Percentiles rank a stretch among this genome's conserved stretches.
These are phyloP conservation scores for Spiraea crenata DNA, from an alignment of 331 rosid species.

Conservation along the genomic window DNA sequence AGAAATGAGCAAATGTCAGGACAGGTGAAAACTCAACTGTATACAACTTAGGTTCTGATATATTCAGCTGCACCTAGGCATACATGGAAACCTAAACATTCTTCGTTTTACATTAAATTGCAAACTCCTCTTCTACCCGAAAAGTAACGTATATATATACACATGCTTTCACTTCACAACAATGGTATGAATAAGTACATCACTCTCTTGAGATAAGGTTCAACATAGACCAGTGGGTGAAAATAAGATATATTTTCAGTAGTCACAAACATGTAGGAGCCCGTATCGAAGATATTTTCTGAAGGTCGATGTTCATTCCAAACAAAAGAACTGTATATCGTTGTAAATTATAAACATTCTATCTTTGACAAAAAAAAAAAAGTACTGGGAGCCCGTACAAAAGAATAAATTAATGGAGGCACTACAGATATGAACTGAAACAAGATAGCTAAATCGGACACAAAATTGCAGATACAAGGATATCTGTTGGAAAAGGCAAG, in stretches of 20 bases:
- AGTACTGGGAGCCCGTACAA: constrained; percentile 32
- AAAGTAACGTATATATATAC: background rate
- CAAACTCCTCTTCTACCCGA: background rate
- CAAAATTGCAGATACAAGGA: background rate
- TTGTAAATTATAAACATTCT: no score
- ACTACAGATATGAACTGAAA: background rate
- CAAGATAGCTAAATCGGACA: background rate
- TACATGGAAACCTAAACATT: background rate
- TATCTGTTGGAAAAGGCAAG: background rate
- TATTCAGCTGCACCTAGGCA: background rate
- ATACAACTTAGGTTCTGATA: background rate
- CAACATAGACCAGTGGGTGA: no score
- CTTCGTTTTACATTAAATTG: background rate
- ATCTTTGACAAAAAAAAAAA: no score
- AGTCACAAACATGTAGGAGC: no score
- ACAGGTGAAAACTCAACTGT: background rate
- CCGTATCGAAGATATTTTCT: no score
- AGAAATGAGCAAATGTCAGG: background rate
- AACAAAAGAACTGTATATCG: no score
- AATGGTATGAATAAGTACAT: background rate
- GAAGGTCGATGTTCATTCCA: no score
- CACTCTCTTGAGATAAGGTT: no score
- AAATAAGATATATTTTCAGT: no score
- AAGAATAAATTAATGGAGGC: background rate
- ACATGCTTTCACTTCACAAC: background rate